Evolutionary conservation across 2,329 filamentous ascomycete species (phyloP).

Genomic region (Penicillium decumbens): DNA sequence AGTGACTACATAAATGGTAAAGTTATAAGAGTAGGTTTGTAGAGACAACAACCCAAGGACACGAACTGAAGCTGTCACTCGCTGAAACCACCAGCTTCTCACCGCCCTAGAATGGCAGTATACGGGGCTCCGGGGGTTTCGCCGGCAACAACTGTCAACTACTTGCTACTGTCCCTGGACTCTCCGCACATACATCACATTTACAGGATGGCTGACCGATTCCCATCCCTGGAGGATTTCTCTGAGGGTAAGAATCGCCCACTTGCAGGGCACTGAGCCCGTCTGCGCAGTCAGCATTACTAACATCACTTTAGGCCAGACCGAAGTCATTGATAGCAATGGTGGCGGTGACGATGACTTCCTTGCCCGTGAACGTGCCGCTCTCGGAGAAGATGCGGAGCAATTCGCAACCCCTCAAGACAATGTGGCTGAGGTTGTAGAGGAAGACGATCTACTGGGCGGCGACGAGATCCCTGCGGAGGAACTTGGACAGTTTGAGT

Average conservation of each 20-base stretch:
- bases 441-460: conserved; percentile 67
- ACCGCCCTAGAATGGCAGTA: conserved; percentile 13
- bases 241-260: conserved; percentile 50
- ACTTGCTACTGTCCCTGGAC: conserved; percentile 3
- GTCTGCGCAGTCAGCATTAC: conserved; percentile 25
- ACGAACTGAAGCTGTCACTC: conserved; percentile 10
- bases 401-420: conserved; percentile 80
- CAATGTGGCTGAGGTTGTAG: conserved; percentile 54
- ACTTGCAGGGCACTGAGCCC: conserved; percentile 18
- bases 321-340: conserved; percentile 30
- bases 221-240: conserved; percentile 75
- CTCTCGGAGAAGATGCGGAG: conserved; percentile 86
- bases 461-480: conserved; percentile 40
- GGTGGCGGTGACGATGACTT: conserved; percentile 66
- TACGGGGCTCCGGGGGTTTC: conserved; percentile 13
- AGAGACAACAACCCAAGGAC: not conserved
- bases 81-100: conserved; percentile 12
- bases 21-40: not conserved
- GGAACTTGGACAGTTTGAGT: conserved; percentile 67
- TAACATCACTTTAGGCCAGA: conserved; percentile 30
- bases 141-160: conserved; percentile 24
- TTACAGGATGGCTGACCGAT: conserved; percentile 66
- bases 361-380: conserved; percentile 81
- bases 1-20: not conserved
- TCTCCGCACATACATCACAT: not conserved